Base-by-base conservation (phyloP, 129 eudicot species). In the Lactuca saligna region DNA sequence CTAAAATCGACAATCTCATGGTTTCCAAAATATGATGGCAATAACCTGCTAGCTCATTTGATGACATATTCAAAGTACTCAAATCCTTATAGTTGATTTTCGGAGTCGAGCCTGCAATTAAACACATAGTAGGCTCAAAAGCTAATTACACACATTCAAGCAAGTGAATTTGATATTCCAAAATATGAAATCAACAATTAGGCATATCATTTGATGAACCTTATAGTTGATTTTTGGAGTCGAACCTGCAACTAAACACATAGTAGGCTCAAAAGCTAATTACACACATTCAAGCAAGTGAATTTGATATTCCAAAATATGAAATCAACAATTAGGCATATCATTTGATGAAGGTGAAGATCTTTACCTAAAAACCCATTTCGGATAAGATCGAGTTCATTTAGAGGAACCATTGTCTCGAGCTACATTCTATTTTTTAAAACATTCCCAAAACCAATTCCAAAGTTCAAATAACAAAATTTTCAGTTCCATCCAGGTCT, bases 381-480 rank as follows among this genome's bases (percentile, higher is more conserved):
- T 65, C 86, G 79, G 80, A 93, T 94, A 20, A 94, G 99, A 94
- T 94, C 99, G 69, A 94, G 57, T 79, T 87, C 99, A 59, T 69
- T 71, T 82, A 94, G 37, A 7, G 95, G 93, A 68, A 85, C 70
- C 44, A 20, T 57, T 8, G 73, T 84, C 72, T 84, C 75, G 25
- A 20, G 25, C 25, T 0, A 20, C 25, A 20, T 20, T 20, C 25
- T 20, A 20, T 20, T 20, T 20, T 20, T 20, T 20, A 0, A 0
- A 20, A 20, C 25, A 0, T 0, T 20, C 25, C 25, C 0, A 20
- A 20, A 20, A 20, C 25, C 25, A 20, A 20, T 20, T 20, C 25
- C 25, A 20, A 20, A 20, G 25, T 20, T 20, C 25, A 20, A 20
- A 20, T 20, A 20, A 20, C 25, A 20, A 20, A 20, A 20, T 20